Percentiles rank a stretch among this genome's conserved stretches.
These are phyloP conservation scores for Microascus cirrosus DNA, from an alignment of 2,329 filamentous ascomycete genomes.

Conservation along the genomic window DNA sequence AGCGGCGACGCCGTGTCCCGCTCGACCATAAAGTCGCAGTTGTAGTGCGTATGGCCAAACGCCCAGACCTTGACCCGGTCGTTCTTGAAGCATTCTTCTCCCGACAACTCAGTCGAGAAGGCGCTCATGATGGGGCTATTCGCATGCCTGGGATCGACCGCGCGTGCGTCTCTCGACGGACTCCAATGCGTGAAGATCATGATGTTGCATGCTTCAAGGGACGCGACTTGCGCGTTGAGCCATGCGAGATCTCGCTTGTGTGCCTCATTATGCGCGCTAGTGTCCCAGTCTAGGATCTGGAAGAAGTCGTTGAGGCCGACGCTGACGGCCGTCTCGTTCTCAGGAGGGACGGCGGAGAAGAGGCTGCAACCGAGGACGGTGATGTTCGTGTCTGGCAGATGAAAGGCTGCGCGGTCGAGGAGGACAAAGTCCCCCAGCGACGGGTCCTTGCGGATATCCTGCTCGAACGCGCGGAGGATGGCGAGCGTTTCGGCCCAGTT, in stretches of 20 bases:
- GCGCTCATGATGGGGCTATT: constrained; percentile 15
- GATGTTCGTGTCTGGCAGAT: constrained; percentile 12
- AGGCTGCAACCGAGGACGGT: constrained; percentile 27
- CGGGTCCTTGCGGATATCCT: constrained; percentile 11
- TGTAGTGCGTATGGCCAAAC: constrained; percentile 37
- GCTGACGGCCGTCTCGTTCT: constrained; percentile 24
- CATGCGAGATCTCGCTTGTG: constrained; percentile 28
- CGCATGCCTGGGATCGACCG: constrained; percentile 21
- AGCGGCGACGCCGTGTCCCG: constrained; percentile 5
- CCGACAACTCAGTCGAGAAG: constrained; percentile 28
- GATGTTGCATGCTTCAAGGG: constrained; percentile 11
- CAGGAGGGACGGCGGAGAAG: constrained; percentile 31
- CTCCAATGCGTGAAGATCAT: constrained; percentile 31
- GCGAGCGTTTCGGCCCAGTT: constrained; percentile 20
- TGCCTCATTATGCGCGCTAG: constrained; percentile 22
- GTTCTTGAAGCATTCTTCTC: constrained; percentile 24
- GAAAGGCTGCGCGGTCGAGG: constrained; percentile 19
- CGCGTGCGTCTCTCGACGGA: constrained; percentile 21
- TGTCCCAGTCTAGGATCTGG: constrained; percentile 26
- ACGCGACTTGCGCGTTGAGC: constrained; percentile 25
- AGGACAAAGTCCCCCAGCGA: constrained; percentile 25
- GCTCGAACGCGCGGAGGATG: constrained; percentile 20
- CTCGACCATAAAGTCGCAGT: constrained; percentile 23
- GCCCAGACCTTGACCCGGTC: constrained; percentile 27
- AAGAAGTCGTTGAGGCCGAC: constrained; percentile 40